Percentiles rank a stretch among this genome's conserved stretches.
Evolutionary conservation across 2,329 filamentous ascomycete species (phyloP).

Genomic region (Rutstroemia sp.): DNA sequence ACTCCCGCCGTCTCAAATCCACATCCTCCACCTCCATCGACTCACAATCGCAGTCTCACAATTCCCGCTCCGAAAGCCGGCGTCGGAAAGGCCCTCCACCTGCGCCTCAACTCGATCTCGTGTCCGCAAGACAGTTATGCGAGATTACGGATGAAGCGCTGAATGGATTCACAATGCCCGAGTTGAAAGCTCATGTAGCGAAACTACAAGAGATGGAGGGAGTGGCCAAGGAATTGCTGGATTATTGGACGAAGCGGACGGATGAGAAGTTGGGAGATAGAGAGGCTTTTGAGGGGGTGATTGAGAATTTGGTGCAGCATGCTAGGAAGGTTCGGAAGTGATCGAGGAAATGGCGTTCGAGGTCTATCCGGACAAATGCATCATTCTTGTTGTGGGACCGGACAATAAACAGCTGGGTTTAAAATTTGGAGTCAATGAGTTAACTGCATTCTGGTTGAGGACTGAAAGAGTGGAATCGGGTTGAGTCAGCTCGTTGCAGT

Average conservation of each 20-base stretch:
- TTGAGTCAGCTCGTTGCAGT: too few relatives aligned
- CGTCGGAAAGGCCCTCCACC: constrained; percentile 52
- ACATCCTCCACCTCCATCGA: constrained; percentile 53
- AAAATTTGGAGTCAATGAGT: too few relatives aligned
- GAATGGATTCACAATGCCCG: constrained; percentile 67
- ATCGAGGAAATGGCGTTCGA: background rate
- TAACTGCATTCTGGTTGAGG: too few relatives aligned
- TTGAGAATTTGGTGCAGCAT: constrained; percentile 92
- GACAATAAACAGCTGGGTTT: too few relatives aligned
- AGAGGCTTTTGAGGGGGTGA: constrained; percentile 91
- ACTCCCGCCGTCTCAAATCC: constrained; percentile 35
- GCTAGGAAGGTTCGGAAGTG: constrained; percentile 77
- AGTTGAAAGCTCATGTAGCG: constrained; percentile 64
- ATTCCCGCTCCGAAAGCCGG: constrained; percentile 34
- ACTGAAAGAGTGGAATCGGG: too few relatives aligned
- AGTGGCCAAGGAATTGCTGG: constrained; percentile 69
- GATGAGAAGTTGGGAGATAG: constrained; percentile 86
- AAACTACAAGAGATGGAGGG: constrained; percentile 62
- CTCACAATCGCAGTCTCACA: constrained; percentile 43
- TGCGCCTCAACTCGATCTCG: constrained; percentile 70
- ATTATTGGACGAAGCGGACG: constrained; percentile 80
- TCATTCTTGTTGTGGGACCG: too few relatives aligned
- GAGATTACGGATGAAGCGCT: constrained; percentile 79
- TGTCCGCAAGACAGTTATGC: constrained; percentile 70
- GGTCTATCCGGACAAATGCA: too few relatives aligned